phyloP scores from a whole-genome alignment of 176 grass and related monocot species.

The Juncus effusus region DNA sequence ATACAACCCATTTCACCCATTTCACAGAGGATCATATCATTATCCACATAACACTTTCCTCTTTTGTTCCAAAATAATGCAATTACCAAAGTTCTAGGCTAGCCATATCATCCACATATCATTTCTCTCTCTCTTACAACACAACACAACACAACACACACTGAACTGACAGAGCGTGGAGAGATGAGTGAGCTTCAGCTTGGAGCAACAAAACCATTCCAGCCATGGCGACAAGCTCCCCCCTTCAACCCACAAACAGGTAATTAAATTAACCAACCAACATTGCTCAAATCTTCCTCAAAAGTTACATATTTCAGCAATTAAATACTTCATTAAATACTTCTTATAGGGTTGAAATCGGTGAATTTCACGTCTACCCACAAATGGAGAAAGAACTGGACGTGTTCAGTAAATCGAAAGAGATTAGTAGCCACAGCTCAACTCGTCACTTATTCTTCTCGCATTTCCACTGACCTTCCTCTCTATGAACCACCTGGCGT shows the following conservation, averaged over 20 bases:
- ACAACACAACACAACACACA: no score
- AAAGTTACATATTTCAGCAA: not conserved
- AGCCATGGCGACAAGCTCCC: not conserved
- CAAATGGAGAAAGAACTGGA: constrained; percentile 19
- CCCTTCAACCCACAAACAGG: not conserved
- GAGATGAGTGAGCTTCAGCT: not conserved
- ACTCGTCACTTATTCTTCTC: constrained; percentile 54
- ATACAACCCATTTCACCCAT: no score
- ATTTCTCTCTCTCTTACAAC: no score
- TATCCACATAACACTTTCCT: no score
- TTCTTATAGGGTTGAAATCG: no score
- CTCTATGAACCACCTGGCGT: constrained; percentile 60
- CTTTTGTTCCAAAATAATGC: no score
- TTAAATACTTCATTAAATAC: not conserved
- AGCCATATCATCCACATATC: no score
- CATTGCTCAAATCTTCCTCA: not conserved
- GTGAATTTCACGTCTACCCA: no score
- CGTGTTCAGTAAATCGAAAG: not conserved
- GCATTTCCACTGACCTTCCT: constrained; percentile 62
- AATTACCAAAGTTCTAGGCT: no score
- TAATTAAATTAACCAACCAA: not conserved
- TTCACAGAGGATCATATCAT: no score
- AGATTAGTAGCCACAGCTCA: constrained; percentile 16
- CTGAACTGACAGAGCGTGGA: not conserved
- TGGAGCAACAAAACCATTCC: not conserved